These are phyloP conservation scores for Ceratobasidium sp. DNA, from an alignment of 1,284 basidiomycete species.

Conservation along the genomic window DNA sequence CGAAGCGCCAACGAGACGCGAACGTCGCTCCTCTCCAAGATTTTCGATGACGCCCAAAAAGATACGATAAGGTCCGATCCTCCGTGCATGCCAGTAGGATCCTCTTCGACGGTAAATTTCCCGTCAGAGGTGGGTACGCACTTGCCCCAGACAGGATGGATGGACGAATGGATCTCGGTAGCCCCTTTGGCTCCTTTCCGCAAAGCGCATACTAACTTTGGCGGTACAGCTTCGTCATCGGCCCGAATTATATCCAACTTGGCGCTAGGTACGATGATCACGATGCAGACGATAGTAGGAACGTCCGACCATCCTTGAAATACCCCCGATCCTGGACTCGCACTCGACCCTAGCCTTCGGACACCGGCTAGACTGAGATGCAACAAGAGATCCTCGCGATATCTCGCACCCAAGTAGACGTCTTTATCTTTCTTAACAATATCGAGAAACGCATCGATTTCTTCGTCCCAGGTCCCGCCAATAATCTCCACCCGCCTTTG, in stretches of 20 bases:
- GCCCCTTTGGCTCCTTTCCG: too few species aligned
- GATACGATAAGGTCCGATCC: slow-evolving; percentile 8
- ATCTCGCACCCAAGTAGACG: not conserved
- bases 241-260: not conserved
- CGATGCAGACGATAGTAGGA: slow-evolving; percentile 6
- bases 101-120: slow-evolving; percentile 16
- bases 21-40: not conserved
- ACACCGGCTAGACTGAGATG: slow-evolving; percentile 19
- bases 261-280: slow-evolving; percentile 11
- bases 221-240: not conserved
- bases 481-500: not conserved
- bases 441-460: not conserved
- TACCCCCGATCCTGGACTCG: not conserved
- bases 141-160: slow-evolving; percentile 19
- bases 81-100: slow-evolving; percentile 2
- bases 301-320: not conserved
- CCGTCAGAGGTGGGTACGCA: slow-evolving; percentile 1
- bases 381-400: not conserved
- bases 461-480: slow-evolving; percentile 7
- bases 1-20: not conserved
- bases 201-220: not conserved
- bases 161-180: not conserved
- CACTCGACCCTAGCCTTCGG: not conserved
- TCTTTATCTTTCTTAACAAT: not conserved
- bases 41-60: slow-evolving; percentile 1